These are phyloP conservation scores for Ogataea populi-albae DNA, from an alignment of 805 yeast species.

Conservation along the genomic window DNA sequence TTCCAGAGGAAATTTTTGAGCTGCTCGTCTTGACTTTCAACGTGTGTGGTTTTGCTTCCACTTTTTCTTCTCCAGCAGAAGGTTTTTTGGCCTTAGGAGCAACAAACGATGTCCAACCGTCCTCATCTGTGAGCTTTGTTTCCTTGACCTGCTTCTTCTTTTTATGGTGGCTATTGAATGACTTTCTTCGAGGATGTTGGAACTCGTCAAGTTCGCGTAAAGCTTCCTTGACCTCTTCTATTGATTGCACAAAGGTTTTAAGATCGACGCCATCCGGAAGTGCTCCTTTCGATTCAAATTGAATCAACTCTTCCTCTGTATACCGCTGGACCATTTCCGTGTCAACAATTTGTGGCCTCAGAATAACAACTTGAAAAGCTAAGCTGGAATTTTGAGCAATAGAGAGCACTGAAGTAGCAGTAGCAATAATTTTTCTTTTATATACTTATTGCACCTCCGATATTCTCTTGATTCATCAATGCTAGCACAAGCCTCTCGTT, in stretches of 20 bases:
- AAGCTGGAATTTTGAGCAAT: neutral
- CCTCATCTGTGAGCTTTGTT: slow-evolving; percentile 61
- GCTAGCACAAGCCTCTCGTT: too few species aligned
- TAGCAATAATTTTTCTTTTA: too few species aligned
- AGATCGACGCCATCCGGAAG: slow-evolving; percentile 63
- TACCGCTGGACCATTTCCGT: slow-evolving; percentile 48
- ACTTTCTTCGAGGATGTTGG: slow-evolving; percentile 53
- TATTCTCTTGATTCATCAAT: too few species aligned
- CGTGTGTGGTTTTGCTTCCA: slow-evolving; percentile 44
- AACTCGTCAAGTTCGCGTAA: slow-evolving; percentile 30
- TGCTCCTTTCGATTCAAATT: slow-evolving; percentile 53
- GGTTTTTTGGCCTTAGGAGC: slow-evolving; percentile 42
- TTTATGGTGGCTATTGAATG: slow-evolving; percentile 46
- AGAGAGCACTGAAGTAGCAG: too few species aligned
- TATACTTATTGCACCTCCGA: too few species aligned
- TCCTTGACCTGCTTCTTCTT: slow-evolving; percentile 47
- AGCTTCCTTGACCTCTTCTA: slow-evolving; percentile 58
- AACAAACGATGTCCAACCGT: slow-evolving; percentile 76
- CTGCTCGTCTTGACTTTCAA: slow-evolving; percentile 66
- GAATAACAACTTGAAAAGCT: neutral
- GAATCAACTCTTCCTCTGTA: slow-evolving; percentile 68
- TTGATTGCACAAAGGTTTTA: slow-evolving; percentile 59
- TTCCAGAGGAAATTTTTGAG: slow-evolving; percentile 70
- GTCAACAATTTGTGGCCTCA: neutral
- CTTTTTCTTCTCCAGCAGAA: slow-evolving; percentile 48